A percentile compares a stretch with the other conserved stretches of the same genome.
These are phyloP conservation scores for Phaffia tasmanica DNA, from an alignment of 768 basidiomycete species.

Conservation along the genomic window DNA sequence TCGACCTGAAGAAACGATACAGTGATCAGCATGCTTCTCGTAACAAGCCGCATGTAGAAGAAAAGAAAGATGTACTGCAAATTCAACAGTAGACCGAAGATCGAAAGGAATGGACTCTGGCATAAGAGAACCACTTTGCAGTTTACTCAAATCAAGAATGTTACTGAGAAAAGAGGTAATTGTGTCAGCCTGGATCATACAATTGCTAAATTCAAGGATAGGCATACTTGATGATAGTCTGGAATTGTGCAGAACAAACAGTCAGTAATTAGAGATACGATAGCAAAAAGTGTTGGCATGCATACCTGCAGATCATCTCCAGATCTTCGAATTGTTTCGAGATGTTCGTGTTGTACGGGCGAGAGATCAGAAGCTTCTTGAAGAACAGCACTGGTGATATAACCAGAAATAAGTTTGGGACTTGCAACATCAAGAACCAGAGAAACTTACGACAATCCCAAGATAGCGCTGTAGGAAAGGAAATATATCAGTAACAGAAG, in stretches of 20 bases:
- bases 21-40: not conserved
- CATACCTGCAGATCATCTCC: conserved; percentile 15
- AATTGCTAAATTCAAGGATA: too few species aligned
- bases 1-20: conserved; percentile 12
- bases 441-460: not conserved
- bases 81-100: conserved; percentile 4
- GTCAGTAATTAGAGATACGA: too few species aligned
- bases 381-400: not conserved
- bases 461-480: not conserved
- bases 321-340: conserved; percentile 12
- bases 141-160: conserved; percentile 5
- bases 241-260: too few species aligned
- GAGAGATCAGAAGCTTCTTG: not conserved
- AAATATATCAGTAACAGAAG: not conserved
- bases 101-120: conserved; percentile 10
- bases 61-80: not conserved
- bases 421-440: not conserved
- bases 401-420: not conserved
- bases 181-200: too few species aligned
- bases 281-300: not conserved
- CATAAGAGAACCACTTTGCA: conserved; percentile 8
- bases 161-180: not conserved
- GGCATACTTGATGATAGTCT: too few species aligned
- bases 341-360: conserved; percentile 8
- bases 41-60: too few species aligned